Conservation (phyloP, 169 alveolate genomes). For the Plasmodium falciparum region DNA sequence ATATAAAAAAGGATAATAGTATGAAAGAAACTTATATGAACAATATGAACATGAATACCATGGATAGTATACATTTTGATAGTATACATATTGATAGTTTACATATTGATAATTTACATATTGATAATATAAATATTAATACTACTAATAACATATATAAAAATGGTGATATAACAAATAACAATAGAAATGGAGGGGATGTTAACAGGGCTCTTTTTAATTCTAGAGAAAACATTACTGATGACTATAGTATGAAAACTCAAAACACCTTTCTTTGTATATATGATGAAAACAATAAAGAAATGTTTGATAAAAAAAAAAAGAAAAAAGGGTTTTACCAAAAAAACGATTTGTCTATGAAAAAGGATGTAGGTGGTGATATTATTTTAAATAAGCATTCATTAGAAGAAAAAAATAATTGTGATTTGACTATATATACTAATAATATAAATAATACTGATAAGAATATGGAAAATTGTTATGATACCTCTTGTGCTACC, state of each 20-base stretch:
- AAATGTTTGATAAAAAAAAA: not conserved
- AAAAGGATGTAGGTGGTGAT: not conserved
- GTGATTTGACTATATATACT: not conserved
- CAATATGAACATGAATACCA: too few relatives aligned
- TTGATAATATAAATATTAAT: too few relatives aligned
- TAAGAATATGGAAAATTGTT: not conserved
- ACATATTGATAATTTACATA: too few relatives aligned
- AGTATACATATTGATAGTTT: too few relatives aligned
- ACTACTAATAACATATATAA: not conserved
- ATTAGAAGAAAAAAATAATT: not conserved
- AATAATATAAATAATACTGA: not conserved
- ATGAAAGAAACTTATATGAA: too few relatives aligned
- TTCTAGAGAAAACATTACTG: not conserved
- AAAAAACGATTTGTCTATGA: not conserved
- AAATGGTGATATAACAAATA: not conserved
- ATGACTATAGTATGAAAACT: slow-evolving; percentile 5
- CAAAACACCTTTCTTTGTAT: slow-evolving; percentile 24
- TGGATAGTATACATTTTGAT: too few relatives aligned
- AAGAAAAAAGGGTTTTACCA: not conserved
- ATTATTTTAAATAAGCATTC: not conserved
- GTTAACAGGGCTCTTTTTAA: not conserved
- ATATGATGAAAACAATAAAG: not conserved
- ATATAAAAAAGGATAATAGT: too few relatives aligned
- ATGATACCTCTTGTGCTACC: too few relatives aligned
- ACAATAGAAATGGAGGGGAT: not conserved